Percentiles rank a stretch among this genome's conserved stretches.
Conservation (phyloP, 805 yeast genomes). For the Hanseniaspora mollemarum region DNA sequence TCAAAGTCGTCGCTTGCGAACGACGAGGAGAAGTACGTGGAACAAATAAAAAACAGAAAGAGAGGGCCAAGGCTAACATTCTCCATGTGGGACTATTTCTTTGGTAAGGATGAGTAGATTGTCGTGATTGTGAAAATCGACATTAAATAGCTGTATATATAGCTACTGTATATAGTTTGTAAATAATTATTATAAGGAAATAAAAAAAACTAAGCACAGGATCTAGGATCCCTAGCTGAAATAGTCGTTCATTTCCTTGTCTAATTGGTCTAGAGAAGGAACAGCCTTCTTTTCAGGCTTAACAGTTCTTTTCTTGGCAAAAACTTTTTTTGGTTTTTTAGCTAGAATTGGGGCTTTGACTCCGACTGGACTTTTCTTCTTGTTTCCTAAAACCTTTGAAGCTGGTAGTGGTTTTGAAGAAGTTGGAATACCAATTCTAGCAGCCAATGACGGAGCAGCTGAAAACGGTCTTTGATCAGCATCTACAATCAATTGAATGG, state of each 20-base stretch:
- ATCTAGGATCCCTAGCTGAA: constrained; percentile 39
- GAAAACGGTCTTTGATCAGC: constrained; percentile 54
- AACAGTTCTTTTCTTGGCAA: constrained; percentile 18
- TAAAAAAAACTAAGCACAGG: background rate
- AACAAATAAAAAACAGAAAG: constrained; percentile 4
- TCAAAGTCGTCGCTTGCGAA: background rate
- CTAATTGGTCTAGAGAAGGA: constrained; percentile 69
- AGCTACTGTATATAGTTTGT: background rate
- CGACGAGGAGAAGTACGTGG: background rate
- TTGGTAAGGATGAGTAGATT: background rate
- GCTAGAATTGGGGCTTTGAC: constrained; percentile 16
- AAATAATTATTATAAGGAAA: background rate
- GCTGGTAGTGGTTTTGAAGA: constrained; percentile 14
- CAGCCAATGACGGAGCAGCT: constrained; percentile 32
- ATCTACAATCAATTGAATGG: constrained; percentile 71
- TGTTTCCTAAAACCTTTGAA: constrained; percentile 4
- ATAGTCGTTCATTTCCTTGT: constrained; percentile 96
- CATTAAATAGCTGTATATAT: background rate
- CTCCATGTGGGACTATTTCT: constrained; percentile 12
- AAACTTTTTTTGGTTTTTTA: constrained; percentile 11
- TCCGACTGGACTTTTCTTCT: constrained; percentile 4
- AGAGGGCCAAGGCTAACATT: constrained; percentile 2
- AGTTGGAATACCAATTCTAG: constrained; percentile 19
- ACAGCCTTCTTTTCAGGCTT: constrained; percentile 21
- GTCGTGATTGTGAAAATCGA: background rate